These are phyloP conservation scores for Heracleum sosnowskyi DNA, from an alignment of 129 eudicot genomes.

Conservation along the genomic window DNA sequence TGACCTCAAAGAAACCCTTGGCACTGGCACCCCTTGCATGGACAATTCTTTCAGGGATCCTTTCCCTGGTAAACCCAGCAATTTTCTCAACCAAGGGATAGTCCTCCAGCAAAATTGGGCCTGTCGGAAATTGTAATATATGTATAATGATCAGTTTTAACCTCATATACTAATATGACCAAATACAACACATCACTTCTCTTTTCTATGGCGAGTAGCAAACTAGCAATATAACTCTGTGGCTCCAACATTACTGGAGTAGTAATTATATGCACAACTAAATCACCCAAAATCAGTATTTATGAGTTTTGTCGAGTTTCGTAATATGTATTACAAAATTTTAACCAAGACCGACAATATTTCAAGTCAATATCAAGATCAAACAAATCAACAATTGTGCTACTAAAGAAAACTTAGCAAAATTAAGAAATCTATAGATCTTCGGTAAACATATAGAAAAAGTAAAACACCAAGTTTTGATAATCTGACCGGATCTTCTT, in stretches of 20 bases:
- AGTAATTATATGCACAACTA: too few relatives aligned
- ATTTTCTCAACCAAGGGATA: conserved; percentile 64
- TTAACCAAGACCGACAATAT: too few relatives aligned
- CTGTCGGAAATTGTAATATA: conserved; percentile 19
- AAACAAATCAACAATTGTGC: too few relatives aligned
- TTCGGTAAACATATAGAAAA: neutral
- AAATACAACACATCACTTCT: neutral
- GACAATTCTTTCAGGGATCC: conserved; percentile 89
- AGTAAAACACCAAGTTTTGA: neutral
- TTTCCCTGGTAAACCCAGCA: conserved; percentile 44
- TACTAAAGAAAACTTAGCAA: too few relatives aligned
- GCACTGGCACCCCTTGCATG: conserved; percentile 96
- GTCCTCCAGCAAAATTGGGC: conserved; percentile 85
- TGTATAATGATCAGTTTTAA: neutral
- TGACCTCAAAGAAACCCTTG: conserved; percentile 89
- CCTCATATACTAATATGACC: neutral
- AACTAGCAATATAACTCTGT: too few relatives aligned
- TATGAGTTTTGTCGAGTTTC: too few relatives aligned
- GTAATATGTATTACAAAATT: too few relatives aligned
- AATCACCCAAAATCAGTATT: too few relatives aligned
- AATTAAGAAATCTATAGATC: neutral
- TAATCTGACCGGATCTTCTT: neutral
- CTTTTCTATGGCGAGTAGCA: too few relatives aligned
- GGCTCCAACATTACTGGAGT: too few relatives aligned
- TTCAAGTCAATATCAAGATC: too few relatives aligned